Conservation (phyloP, 176 grass and related monocot genomes). For the Rhynchospora breviuscula region DNA sequence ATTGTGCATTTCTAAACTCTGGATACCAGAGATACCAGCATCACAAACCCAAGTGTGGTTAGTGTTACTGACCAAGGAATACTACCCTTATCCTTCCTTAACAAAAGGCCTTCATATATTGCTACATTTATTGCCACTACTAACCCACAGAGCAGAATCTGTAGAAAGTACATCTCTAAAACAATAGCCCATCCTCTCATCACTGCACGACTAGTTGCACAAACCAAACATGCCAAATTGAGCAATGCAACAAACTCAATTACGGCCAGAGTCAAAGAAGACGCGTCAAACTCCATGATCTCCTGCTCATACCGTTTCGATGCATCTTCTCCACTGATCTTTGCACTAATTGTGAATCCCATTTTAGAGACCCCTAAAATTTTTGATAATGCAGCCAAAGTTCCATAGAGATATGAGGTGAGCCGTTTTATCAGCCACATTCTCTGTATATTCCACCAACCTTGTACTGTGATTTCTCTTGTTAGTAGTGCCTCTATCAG, state of each 20-base stretch:
- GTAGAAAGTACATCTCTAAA: conserved; percentile 34
- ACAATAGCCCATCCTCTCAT: neutral
- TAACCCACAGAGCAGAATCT: conserved; percentile 41
- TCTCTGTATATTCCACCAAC: conserved; percentile 61
- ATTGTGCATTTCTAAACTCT: conserved; percentile 25
- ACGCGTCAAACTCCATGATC: conserved; percentile 57
- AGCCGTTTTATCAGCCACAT: conserved; percentile 51
- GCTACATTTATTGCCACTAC: conserved; percentile 48
- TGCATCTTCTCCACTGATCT: conserved; percentile 39
- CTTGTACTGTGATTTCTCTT: conserved; percentile 36
- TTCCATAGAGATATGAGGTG: conserved; percentile 40
- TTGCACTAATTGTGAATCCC: conserved; percentile 39
- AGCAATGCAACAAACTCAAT: conserved; percentile 48
- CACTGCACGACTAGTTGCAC: conserved; percentile 22
- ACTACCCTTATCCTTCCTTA: conserved; percentile 55
- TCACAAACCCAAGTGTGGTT: conserved; percentile 33
- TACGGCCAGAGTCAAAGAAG: conserved; percentile 45
- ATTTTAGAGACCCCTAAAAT: conserved; percentile 39
- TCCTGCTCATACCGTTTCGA: conserved; percentile 62
- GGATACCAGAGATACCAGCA: conserved; percentile 26
- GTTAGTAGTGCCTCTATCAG: conserved; percentile 33
- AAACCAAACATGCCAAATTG: conserved; percentile 43
- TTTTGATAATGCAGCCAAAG: conserved; percentile 28
- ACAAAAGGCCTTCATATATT: conserved; percentile 68
- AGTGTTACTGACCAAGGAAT: conserved; percentile 43